Evolutionary conservation across 1,284 basidiomycete genomes (phyloP).

Genomic region (Wallemia hederae): DNA sequence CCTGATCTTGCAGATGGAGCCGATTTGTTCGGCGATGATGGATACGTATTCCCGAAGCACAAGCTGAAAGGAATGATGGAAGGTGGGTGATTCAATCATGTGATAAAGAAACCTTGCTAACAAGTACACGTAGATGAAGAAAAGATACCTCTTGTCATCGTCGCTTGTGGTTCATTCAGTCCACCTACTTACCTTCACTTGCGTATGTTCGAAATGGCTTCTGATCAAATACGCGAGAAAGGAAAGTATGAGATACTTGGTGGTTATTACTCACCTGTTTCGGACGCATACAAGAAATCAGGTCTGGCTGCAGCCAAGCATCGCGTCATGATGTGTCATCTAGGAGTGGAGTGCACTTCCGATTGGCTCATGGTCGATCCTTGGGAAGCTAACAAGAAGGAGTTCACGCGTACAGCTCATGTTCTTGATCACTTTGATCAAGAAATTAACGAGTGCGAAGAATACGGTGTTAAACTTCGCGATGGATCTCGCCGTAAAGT

Average conservation of each 20-base stretch:
- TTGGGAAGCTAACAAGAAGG: constrained; percentile 75
- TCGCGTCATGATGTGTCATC: constrained; percentile 60
- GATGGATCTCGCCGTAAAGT: constrained; percentile 13
- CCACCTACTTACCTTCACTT: constrained; percentile 33
- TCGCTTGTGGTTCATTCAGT: constrained; percentile 26
- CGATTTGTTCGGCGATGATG: neutral
- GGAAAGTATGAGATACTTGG: constrained; percentile 79
- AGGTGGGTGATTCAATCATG: constrained; percentile 11
- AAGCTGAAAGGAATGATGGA: constrained; percentile 17
- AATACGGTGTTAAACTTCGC: constrained; percentile 27
- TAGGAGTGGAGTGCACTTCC: constrained; percentile 45
- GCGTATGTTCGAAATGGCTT: constrained; percentile 96
- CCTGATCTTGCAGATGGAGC: neutral
- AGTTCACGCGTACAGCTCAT: constrained; percentile 77
- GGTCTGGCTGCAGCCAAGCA: constrained; percentile 51
- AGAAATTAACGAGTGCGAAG: constrained; percentile 46
- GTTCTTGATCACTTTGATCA: constrained; percentile 88
- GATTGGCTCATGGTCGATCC: constrained; percentile 53
- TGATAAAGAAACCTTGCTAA: neutral
- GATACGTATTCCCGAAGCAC: constrained; percentile 18
- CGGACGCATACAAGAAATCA: constrained; percentile 71
- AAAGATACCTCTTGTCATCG: constrained; percentile 21
- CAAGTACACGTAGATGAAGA: constrained; percentile 14
- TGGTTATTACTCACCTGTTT: constrained; percentile 78
- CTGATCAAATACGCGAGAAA: constrained; percentile 72